These are phyloP conservation scores for Talaromyces funiculosus DNA, from an alignment of 2,329 filamentous ascomycete genomes.

Conservation along the genomic window DNA sequence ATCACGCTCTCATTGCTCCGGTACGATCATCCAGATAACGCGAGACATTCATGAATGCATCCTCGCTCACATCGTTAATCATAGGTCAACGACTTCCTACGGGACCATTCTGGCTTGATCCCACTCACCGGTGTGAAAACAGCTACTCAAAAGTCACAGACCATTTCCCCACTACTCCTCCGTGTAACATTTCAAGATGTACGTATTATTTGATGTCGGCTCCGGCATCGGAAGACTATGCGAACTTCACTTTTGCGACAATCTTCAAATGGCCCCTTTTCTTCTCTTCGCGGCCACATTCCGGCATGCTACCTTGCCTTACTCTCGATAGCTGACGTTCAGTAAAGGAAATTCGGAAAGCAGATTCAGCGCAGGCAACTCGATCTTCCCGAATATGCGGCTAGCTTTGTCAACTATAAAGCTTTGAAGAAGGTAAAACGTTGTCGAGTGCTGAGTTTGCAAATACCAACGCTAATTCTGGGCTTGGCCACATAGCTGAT, in stretches of 20 bases:
- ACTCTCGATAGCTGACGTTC: slow-evolving; percentile 5
- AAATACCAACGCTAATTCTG: slow-evolving; percentile 12
- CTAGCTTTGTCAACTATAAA: slow-evolving; percentile 99
- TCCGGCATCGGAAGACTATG: background rate
- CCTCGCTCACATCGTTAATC: background rate
- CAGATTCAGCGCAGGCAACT: slow-evolving; percentile 98
- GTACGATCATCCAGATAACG: background rate
- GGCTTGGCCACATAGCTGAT: slow-evolving; percentile 65
- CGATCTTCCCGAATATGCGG: slow-evolving; percentile 97
- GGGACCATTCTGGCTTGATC: background rate
- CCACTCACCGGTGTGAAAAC: background rate
- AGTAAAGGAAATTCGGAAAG: slow-evolving; percentile 94
- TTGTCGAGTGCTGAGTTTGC: slow-evolving; percentile 6
- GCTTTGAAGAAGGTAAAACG: slow-evolving; percentile 82
- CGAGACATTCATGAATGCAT: background rate
- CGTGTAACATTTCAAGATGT: slow-evolving; percentile 9
- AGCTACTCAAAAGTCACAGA: background rate
- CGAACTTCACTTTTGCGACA: background rate
- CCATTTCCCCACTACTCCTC: background rate
- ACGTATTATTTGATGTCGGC: slow-evolving; percentile 2
- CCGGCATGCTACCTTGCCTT: background rate
- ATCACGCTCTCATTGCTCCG: background rate
- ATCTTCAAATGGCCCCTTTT: background rate
- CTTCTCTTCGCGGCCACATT: background rate
- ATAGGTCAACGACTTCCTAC: background rate